Conservation (phyloP, 2,329 filamentous ascomycete species). For the Bisporella sp. region DNA sequence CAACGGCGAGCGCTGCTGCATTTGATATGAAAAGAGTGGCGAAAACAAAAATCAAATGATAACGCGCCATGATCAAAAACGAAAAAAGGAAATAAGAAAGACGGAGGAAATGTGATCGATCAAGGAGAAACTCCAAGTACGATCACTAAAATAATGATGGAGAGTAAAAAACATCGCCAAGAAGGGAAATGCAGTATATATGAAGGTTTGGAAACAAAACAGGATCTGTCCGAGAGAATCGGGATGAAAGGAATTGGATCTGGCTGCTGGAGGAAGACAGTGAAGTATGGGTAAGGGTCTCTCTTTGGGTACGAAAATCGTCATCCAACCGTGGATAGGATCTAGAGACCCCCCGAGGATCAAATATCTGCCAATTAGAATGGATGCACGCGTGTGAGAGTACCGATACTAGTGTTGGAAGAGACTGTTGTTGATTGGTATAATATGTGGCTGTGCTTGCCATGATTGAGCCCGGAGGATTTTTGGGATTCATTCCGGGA, state of each 20-base stretch:
- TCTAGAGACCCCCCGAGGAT: too few relatives aligned
- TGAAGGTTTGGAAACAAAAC: not conserved
- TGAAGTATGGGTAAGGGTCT: too few relatives aligned
- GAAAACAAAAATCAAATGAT: not conserved
- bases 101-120: not conserved
- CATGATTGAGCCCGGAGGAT: too few relatives aligned
- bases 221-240: not conserved
- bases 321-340: too few relatives aligned
- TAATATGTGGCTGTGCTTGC: too few relatives aligned
- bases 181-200: not conserved
- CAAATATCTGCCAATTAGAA: too few relatives aligned
- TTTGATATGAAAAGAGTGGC: not conserved
- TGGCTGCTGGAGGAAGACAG: not conserved
- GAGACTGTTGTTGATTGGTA: too few relatives aligned
- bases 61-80: not conserved
- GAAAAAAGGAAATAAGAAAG: not conserved
- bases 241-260: not conserved
- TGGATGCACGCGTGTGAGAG: too few relatives aligned
- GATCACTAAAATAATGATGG: not conserved
- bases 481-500: too few relatives aligned
- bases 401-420: too few relatives aligned
- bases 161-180: not conserved
- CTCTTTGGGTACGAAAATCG: too few relatives aligned
- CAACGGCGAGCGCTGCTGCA: not conserved
- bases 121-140: not conserved